Base-by-base conservation (phyloP, 371 early-diverging fungal genomes). In the Batkoa obscura region DNA sequence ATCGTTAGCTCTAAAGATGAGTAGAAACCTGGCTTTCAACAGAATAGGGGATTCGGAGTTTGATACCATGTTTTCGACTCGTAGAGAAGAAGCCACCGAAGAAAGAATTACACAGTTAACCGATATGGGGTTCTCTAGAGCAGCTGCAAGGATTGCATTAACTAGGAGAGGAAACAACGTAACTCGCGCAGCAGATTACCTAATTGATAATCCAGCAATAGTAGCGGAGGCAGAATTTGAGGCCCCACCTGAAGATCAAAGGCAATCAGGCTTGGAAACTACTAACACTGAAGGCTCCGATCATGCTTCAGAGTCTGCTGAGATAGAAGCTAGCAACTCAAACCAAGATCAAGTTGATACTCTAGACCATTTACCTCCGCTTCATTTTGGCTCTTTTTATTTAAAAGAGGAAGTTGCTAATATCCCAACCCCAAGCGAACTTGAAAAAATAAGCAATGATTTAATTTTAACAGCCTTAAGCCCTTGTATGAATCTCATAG, bases 51-150 rank as follows among this genome's bases (percentile, higher is more conserved):
- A 9, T 32, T 33, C 48, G 32, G 48, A 15, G 68, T 69, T 61
- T 58, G 66, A 55, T 63, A 59, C 62, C 45, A 10, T 61, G 60
- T 32, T 61, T 50, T 37, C 47, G 55, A 45, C 67, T 8, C 66
- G 69, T 1, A 33, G 48, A 39, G 62, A 66, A 1, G 75, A 69
- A 2, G 69, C 76, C 2, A 80, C 86, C 63, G 73, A 74, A 35
- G 74, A 72, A 6, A 71, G 73, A 48, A 74, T 94, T 13, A 75
- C 79, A 23, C 79, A 79, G 30, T 66, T 96, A 10, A 68, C 81
- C 4, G 84, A 87, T 35, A 90, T 94, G 90, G 96, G 96, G 0
- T 96, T 93, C 66, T 71, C 82, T 3, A 72, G 84, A n/a, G 66
- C 71, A 1, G 83, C 85, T 2, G 88, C 92, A 0, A 87, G 84